Percentiles rank a stretch among this genome's conserved stretches.
These are phyloP conservation scores for Phytophthora citrophthora DNA, from an alignment of 352 stramenopile genomes.

Conservation along the genomic window DNA sequence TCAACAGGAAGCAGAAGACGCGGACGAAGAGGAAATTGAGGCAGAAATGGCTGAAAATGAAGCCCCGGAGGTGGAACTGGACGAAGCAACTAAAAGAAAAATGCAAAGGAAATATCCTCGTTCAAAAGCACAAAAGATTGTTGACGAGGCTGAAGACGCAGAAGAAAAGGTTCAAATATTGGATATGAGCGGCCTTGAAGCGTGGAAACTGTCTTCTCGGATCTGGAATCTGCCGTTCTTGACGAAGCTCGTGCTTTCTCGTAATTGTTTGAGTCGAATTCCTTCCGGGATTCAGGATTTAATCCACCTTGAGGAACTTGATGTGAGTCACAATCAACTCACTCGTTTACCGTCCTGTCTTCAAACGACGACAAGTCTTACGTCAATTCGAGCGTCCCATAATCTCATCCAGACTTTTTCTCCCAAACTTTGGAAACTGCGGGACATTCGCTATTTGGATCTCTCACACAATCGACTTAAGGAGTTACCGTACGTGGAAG, in stretches of 20 bases:
- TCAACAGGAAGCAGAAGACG: conserved; percentile 31
- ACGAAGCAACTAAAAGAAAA: conserved; percentile 35
- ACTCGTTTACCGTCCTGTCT: conserved; percentile 67
- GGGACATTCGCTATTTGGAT: conserved; percentile 48
- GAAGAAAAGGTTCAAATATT: conserved; percentile 30
- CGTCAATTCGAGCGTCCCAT: conserved; percentile 50
- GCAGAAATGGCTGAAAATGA: conserved; percentile 15
- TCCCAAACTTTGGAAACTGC: conserved; percentile 71
- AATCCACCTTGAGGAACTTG: conserved; percentile 52
- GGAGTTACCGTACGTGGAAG: conserved; percentile 69
- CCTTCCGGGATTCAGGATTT: conserved; percentile 81
- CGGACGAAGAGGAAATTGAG: conserved; percentile 25
- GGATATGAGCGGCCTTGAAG: conserved; percentile 60
- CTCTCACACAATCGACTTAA: conserved; percentile 60
- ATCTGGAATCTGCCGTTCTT: conserved; percentile 76
- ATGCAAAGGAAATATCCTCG: conserved; percentile 48
- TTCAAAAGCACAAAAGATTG: conserved; percentile 61
- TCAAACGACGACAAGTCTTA: conserved; percentile 63
- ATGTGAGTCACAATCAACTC: conserved; percentile 68
- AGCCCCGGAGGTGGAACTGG: conserved; percentile 22
- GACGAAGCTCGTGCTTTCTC: conserved; percentile 43
- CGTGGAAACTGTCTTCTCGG: conserved; percentile 60
- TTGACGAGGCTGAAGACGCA: conserved; percentile 59
- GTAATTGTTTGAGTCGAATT: conserved; percentile 64
- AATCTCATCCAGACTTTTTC: conserved; percentile 72